Base-by-base conservation (phyloP, 192 early-diverging fungal genomes). In the Backusella morwellensis region DNA sequence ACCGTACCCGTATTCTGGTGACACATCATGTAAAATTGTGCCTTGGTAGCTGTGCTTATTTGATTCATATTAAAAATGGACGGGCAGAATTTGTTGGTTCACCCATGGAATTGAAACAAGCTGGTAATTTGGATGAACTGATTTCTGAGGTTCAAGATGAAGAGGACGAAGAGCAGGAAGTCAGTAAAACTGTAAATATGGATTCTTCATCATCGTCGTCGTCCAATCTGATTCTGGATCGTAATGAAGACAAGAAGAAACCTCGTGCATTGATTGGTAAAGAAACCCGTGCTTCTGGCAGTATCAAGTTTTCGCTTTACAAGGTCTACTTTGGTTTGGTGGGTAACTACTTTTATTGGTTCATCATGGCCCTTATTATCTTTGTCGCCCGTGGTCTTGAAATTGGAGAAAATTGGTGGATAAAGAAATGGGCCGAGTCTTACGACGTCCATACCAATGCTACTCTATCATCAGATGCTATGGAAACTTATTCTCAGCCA, bases 1-100 rank as follows among this genome's bases (percentile, higher is more conserved):
- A 88, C 32, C 88, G 95, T 9, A 99, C 98, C 1, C 78, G 92
- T 15, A 87, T 99, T 54, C 82, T 98, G 11, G 95, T 97, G 3
- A 95, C 96, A 0, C 95, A 98, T 75, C 89, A 94, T 77, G 47
- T 78, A 3, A 72, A 88, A 17, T 73, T 90, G 9, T 92, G 92
- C 67, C 73, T 93, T 35, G 79, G 83, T 9, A 81, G 83, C 38
- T 40, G 38, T 40, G 38, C 38, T 40, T 40, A 40, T 40, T 11
- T 40, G 38, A 40, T 40, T 40, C 38, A 40, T 40, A 11, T 40
- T 40, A 40, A 40, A 40, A 40, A 40, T 40, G 38, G 38, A 40
- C 8, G 38, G 11, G 11, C 38, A 40, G 38, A 40, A 40, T 40
- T 40, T 40, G 38, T 40, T 40, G 38, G 38, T 7, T 40, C 38